Evolutionary conservation across 768 basidiomycete species (phyloP), one percentile per base, ranked within the genome.

Genomic region (Coprinopsis strossmayeri): DNA sequence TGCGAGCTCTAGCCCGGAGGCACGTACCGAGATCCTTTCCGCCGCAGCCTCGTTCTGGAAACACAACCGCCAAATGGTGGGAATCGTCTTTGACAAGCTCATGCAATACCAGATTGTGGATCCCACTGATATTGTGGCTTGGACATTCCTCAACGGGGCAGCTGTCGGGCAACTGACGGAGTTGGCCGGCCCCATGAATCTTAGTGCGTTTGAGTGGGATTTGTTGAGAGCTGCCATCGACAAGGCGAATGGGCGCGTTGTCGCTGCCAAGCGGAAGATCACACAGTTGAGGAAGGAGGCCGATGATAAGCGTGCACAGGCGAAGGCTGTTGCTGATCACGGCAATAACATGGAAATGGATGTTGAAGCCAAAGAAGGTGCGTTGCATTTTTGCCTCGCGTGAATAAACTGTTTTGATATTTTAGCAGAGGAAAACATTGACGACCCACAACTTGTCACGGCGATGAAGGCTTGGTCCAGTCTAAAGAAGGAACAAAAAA

Each of bases 51-150:
- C 71, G 3, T 98, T 94, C 68, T 99, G 94, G 94, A 76, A 75
- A 54, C 66, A 81, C 57, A 91, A 87, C 59, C 71, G 78, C 25
- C 93, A 97, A 57, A 91, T 93, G 82, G 73, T 93, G 40, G 75
- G 77, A 13, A 93, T 99, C 60, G 92, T 97, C 5, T 85, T 95
- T 53, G 96, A 98, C 73, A 99, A 99, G 69, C 71, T 98, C 46
- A 88, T 98, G 82, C 95, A 98, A 62, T 99, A 99, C 66, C 93
- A 96, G 61, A 89, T 98, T 49, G 86, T 98, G 34, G 93, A 97
- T 57, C 91, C 94, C 0, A 81, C 82, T 13, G 94, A 99, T 55
- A 86, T 98, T 7, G 84, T 96, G 46, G 70, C 69, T 2, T 95
- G 89, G 87, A 79, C 85, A 15, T 95, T 97, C 64, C 61, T 69